Percentiles rank a stretch among this genome's conserved stretches.
phyloP scores from a whole-genome alignment of 495 filamentous ascomycete genomes.

The Thermochaetoides thermophila region DNA sequence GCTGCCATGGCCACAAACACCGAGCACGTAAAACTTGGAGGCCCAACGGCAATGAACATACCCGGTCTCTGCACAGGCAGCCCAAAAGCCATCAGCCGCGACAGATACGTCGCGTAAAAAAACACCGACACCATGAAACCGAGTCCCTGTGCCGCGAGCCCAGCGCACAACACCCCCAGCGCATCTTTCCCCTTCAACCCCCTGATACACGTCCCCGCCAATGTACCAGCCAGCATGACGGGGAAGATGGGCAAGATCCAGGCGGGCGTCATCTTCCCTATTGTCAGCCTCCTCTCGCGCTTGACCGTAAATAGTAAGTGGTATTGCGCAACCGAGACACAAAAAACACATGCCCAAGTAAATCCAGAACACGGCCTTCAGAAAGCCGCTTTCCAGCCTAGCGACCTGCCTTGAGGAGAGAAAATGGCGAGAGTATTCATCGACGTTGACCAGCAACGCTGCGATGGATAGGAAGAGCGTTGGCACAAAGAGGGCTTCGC shows the following conservation, averaged over 20 bases:
- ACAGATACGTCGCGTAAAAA: slow-evolving; percentile 43
- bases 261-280: slow-evolving; percentile 33
- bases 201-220: slow-evolving; percentile 27
- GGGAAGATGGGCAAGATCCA: slow-evolving; percentile 45
- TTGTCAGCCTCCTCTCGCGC: slow-evolving; percentile 17
- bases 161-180: slow-evolving; percentile 31
- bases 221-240: slow-evolving; percentile 36
- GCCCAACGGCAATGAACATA: slow-evolving; percentile 62
- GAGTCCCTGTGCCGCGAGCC: slow-evolving; percentile 37
- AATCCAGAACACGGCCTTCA: slow-evolving; percentile 37
- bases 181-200: slow-evolving; percentile 24
- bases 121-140: slow-evolving; percentile 34
- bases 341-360: slow-evolving; percentile 30
- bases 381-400: slow-evolving; percentile 24
- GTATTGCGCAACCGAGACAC: slow-evolving; percentile 35
- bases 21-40: slow-evolving; percentile 52
- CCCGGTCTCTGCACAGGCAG: slow-evolving; percentile 40
- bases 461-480: slow-evolving; percentile 53
- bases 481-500: slow-evolving; percentile 51
- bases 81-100: slow-evolving; percentile 44
- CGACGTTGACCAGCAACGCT: slow-evolving; percentile 44
- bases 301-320: slow-evolving; percentile 35
- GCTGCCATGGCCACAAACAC: slow-evolving; percentile 52
- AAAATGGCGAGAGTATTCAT: slow-evolving; percentile 38
- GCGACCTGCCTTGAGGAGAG: slow-evolving; percentile 18